phyloP scores from a whole-genome alignment of 2,329 filamentous ascomycete species.

The Aspergillus pseudoviridinutans region DNA sequence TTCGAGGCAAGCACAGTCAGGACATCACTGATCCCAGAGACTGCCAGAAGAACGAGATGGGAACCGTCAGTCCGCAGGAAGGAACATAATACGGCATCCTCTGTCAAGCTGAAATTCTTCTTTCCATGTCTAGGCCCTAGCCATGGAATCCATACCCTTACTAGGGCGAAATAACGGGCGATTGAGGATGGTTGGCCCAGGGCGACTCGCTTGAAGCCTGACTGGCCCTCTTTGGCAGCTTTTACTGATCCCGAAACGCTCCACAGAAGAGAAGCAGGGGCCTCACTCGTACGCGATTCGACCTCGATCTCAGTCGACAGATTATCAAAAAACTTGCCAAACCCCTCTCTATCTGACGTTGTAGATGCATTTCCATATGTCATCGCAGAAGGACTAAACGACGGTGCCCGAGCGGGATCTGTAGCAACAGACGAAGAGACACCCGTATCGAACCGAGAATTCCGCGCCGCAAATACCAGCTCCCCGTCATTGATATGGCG shows the following conservation, averaged over 20 bases:
- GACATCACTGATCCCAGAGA: conserved; percentile 70
- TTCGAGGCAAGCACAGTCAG: conserved; percentile 66
- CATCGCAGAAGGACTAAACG: not conserved
- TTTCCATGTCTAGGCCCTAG: conserved; percentile 82
- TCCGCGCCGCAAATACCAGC: conserved; percentile 34
- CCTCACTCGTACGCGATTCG: conserved; percentile 36
- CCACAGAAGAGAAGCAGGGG: conserved; percentile 40
- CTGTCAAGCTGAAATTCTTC: conserved; percentile 62
- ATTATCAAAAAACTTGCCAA: conserved; percentile 32
- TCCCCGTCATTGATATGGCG: conserved; percentile 39
- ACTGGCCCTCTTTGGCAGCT: conserved; percentile 51
- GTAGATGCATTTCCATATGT: not conserved
- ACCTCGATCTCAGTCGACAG: conserved; percentile 32
- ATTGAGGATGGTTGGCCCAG: conserved; percentile 63
- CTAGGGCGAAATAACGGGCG: conserved; percentile 75
- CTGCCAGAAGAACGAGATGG: conserved; percentile 71
- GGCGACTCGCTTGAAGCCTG: conserved; percentile 53
- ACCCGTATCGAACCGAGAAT: conserved; percentile 5
- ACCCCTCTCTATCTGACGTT: conserved; percentile 11
- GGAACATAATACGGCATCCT: conserved; percentile 72
- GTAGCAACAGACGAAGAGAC: not conserved
- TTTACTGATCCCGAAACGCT: conserved; percentile 55
- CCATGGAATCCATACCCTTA: conserved; percentile 79
- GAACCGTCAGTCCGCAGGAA: conserved; percentile 70
- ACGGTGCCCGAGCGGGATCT: not conserved